Conservation (phyloP, 2,329 filamentous ascomycete genomes). For the Alternaria postmessia region DNA sequence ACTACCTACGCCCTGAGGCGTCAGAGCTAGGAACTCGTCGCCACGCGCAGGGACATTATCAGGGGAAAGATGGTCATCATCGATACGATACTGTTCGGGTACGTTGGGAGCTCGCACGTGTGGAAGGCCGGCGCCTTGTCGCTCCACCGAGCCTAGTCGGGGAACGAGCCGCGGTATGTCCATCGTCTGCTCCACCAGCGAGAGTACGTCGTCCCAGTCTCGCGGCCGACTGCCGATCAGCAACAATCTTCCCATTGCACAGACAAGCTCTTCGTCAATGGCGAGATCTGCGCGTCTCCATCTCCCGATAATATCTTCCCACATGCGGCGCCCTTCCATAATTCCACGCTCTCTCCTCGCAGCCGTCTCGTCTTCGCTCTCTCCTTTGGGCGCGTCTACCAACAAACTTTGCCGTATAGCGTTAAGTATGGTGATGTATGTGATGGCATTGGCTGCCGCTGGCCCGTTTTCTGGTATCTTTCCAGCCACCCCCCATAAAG, state of each 20-base stretch:
- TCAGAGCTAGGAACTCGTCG: slow-evolving; percentile 44
- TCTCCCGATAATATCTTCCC: slow-evolving; percentile 78
- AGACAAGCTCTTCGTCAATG: slow-evolving; percentile 81
- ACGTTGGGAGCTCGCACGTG: slow-evolving; percentile 49
- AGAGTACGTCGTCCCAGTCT: slow-evolving; percentile 76
- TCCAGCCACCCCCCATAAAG: slow-evolving; percentile 78
- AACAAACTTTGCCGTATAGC: slow-evolving; percentile 63
- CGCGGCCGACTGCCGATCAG: slow-evolving; percentile 66
- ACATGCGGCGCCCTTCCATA: slow-evolving; percentile 74
- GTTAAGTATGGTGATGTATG: slow-evolving; percentile 85
- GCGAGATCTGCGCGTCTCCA: slow-evolving; percentile 76
- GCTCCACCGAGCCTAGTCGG: slow-evolving; percentile 43
- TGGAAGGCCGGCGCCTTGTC: slow-evolving; percentile 36
- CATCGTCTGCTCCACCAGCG: slow-evolving; percentile 83
- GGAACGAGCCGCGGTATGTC: slow-evolving; percentile 68
- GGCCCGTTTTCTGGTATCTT: slow-evolving; percentile 71
- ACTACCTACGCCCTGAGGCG: slow-evolving; percentile 25
- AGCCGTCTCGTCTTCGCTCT: slow-evolving; percentile 39
- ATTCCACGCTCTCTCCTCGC: slow-evolving; percentile 58
- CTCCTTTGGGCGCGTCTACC: slow-evolving; percentile 35
- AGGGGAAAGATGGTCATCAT: slow-evolving; percentile 41
- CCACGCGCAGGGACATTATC: slow-evolving; percentile 32
- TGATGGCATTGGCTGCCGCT: slow-evolving; percentile 71
- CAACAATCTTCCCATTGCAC: slow-evolving; percentile 82
- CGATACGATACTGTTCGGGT: slow-evolving; percentile 33